Percentiles rank a stretch among this genome's conserved stretches.
Conservation (phyloP, 139 green algal species). For the Tetraselmis striata region DNA sequence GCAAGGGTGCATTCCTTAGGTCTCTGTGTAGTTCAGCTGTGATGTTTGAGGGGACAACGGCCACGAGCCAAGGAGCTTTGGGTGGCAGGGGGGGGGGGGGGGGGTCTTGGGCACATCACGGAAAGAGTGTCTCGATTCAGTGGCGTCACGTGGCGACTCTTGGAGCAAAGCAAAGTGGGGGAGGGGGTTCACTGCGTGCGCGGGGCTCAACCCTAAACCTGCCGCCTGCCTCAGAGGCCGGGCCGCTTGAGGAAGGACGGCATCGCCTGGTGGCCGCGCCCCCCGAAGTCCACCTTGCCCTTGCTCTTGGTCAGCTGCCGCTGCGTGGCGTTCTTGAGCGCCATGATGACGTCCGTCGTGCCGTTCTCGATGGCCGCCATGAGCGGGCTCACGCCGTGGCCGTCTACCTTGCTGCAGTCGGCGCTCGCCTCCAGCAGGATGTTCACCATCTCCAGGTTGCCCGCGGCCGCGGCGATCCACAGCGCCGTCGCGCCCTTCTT, state of each 20-base stretch:
- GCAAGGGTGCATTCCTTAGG: too few relatives aligned
- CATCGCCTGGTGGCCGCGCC: neutral
- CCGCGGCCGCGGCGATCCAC: neutral
- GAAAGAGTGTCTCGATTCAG: too few relatives aligned
- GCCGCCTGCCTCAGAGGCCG: too few relatives aligned
- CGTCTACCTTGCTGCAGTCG: neutral
- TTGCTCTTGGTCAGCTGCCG: neutral
- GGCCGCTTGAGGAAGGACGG: neutral
- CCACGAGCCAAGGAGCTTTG: too few relatives aligned
- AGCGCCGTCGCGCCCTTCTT: neutral
- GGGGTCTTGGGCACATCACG: too few relatives aligned
- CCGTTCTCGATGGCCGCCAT: neutral
- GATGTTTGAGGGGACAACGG: too few relatives aligned
- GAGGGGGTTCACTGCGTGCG: too few relatives aligned
- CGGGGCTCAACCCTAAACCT: too few relatives aligned
- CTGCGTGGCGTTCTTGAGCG: neutral
- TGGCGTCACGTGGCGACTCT: too few relatives aligned
- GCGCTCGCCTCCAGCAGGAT: neutral
- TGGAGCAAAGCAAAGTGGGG: too few relatives aligned
- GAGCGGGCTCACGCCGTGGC: neutral
- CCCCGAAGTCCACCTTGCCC: neutral
- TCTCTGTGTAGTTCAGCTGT: too few relatives aligned
- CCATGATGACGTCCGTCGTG: neutral
- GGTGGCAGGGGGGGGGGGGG: too few relatives aligned
- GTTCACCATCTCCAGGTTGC: neutral